A percentile compares a stretch with the other conserved stretches of the same genome.
phyloP scores from a whole-genome alignment of 1,284 basidiomycete species.

The Pseudozyma pruni region DNA sequence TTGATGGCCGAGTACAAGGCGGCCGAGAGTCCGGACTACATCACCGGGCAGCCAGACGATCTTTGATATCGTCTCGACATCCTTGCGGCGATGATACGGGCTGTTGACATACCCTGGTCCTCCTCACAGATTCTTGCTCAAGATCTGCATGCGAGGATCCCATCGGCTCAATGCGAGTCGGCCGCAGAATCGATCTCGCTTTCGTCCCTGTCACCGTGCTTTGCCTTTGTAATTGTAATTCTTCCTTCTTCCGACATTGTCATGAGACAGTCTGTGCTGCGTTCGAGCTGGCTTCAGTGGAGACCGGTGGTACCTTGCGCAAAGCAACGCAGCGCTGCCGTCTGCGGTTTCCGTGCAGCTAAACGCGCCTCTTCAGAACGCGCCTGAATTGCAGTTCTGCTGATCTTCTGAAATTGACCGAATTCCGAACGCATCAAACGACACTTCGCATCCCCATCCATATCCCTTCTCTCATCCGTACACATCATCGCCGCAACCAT shows the following conservation, averaged over 20 bases:
- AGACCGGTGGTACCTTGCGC: too few species aligned
- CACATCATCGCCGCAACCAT: too few species aligned
- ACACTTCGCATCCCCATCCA: not conserved
- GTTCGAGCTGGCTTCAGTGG: too few species aligned
- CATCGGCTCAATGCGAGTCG: not conserved
- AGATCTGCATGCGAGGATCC: not conserved
- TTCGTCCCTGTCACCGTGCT: slow-evolving; percentile 1
- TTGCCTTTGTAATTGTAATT: slow-evolving; percentile 20
- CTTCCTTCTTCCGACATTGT: too few species aligned
- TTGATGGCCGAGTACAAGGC: slow-evolving; percentile 66
- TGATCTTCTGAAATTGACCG: slow-evolving; percentile 19
- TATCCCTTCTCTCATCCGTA: not conserved
- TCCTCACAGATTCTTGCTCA: not conserved
- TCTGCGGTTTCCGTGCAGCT: not conserved
- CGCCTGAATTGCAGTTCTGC: too few species aligned
- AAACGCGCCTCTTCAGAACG: not conserved
- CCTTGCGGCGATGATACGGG: not conserved
- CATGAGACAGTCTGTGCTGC: too few species aligned
- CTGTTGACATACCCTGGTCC: slow-evolving; percentile 14
- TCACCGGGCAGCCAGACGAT: slow-evolving; percentile 46
- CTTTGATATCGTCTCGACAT: slow-evolving; percentile 7
- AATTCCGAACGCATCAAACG: slow-evolving; percentile 22
- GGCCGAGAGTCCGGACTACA: slow-evolving; percentile 61
- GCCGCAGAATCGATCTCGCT: too few species aligned
- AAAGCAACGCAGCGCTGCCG: too few species aligned